Evolutionary conservation across 768 basidiomycete species (phyloP), one percentile per base, ranked within the genome.

Genomic region (Cystofilobasidium bisporidii): DNA sequence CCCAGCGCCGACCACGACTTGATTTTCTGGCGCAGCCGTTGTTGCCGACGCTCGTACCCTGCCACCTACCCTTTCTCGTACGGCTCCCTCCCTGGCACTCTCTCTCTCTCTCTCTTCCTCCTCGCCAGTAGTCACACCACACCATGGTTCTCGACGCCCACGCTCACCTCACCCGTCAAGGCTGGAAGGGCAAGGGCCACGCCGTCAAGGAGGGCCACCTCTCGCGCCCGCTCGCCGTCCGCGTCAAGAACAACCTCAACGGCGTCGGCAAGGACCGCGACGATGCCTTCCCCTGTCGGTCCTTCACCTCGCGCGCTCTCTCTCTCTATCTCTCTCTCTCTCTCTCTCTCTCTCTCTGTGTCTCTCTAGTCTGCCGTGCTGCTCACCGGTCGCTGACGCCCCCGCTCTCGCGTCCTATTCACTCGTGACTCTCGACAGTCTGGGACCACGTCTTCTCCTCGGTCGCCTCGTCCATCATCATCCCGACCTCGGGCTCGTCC

Each of bases 231-330:
- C 78, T 97, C 38, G 82, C 86, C 8, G 83, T 91, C 47, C 82
- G 86, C 1, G 87, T 88, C 75, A 96, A 96, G 80, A 87, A 86
- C 78, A 89, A 82, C 6, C 80, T 93, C n/a, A 79, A 84, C 14
- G 92, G 92, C 2, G 77, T 97, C 67, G 92, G 92, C 65, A 92
- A 91, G 76, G 90, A 97, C 76, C 83, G 91, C 71, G 92, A 94
- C 73, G 91, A 93, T 72, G 90, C 91, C 0, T 91, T 92, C 75
- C 91, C 92, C 61, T 97, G 65, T 66, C 24, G 40, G 64, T 60
- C 22, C 10, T n/a, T 26, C 22, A n/a, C n/a, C n/a, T n/a, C n/a
- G n/a, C n/a, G n/a, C n/a, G n/a, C n/a, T n/a, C n/a, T n/a, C n/a
- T n/a, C n/a, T n/a, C n/a, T n/a, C n/a, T n/a, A n/a, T n/a, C n/a